Percentiles rank a stretch among this genome's conserved stretches.
phyloP scores from a whole-genome alignment of 306 rosid species.

The Senna siamea region DNA sequence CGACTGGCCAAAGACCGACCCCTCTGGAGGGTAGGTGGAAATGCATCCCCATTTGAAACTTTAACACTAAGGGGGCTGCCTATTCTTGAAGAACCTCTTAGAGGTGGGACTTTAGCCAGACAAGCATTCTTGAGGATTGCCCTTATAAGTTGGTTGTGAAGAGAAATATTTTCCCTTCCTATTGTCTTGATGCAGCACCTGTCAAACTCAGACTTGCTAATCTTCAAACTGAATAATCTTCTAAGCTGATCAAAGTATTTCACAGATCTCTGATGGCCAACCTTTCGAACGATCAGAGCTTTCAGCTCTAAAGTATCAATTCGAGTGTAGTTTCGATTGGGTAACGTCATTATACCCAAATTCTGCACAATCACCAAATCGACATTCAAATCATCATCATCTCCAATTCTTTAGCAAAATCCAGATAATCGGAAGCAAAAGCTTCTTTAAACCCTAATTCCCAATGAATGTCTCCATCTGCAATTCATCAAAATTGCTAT shows the following conservation, averaged over 20 bases:
- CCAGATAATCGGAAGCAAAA: constrained; percentile 45
- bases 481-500: constrained; percentile 46
- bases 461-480: constrained; percentile 43
- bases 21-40: constrained; percentile 54
- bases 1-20: constrained; percentile 52
- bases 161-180: constrained; percentile 78
- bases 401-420: constrained; percentile 46
- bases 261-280: constrained; percentile 76
- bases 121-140: constrained; percentile 78
- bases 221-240: constrained; percentile 67
- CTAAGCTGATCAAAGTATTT: constrained; percentile 77
- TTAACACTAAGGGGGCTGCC: constrained; percentile 48
- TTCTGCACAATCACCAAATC: constrained; percentile 33
- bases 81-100: constrained; percentile 39
- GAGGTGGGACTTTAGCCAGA: constrained; percentile 74
- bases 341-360: constrained; percentile 47
- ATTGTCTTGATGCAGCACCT: constrained; percentile 62
- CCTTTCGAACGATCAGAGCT: constrained; percentile 62
- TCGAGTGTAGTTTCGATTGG: constrained; percentile 61
- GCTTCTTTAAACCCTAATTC: constrained; percentile 63
- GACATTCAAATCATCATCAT: constrained; percentile 37
- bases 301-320: constrained; percentile 74
- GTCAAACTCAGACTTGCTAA: constrained; percentile 74
- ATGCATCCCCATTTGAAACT: constrained; percentile 61
- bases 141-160: constrained; percentile 77